These are phyloP conservation scores for Simplicillium sp. DNA, from an alignment of 2,329 filamentous ascomycete species.

Conservation along the genomic window DNA sequence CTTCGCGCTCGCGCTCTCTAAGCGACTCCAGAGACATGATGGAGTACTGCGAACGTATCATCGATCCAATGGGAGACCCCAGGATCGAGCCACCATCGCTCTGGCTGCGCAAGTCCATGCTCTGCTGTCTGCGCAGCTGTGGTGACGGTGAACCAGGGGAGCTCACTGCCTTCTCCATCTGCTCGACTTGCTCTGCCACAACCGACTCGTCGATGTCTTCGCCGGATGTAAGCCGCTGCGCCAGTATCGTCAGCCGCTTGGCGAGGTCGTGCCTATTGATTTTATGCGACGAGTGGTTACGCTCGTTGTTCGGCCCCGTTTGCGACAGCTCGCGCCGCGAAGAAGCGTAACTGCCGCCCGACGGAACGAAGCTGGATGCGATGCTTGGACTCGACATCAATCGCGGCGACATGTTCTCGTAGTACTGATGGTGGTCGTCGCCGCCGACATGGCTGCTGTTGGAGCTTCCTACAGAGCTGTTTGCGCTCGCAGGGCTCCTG, in stretches of 20 bases:
- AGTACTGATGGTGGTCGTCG: background rate
- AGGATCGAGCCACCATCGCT: conserved; percentile 19
- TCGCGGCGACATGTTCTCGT: background rate
- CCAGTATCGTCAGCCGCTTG: conserved; percentile 26
- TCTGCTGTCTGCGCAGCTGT: conserved; percentile 6
- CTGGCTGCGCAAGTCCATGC: conserved; percentile 16
- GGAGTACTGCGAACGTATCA: conserved; percentile 28
- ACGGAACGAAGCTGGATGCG: conserved; percentile 5
- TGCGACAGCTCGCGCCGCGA: conserved; percentile 4
- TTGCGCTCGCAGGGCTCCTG: too few species aligned
- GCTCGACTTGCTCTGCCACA: conserved; percentile 25
- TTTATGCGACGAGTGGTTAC: background rate
- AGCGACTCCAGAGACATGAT: conserved; percentile 26
- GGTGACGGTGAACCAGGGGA: background rate
- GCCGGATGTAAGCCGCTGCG: conserved; percentile 24
- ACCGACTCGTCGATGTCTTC: conserved; percentile 24
- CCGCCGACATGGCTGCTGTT: conserved; percentile 1
- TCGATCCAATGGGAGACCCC: conserved; percentile 23
- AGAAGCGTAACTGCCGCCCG: conserved; percentile 5
- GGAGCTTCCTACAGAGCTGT: conserved; percentile 1
- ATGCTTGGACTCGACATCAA: conserved; percentile 7
- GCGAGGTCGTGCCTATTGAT: conserved; percentile 33
- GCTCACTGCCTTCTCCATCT: conserved; percentile 20
- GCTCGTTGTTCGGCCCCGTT: conserved; percentile 1
- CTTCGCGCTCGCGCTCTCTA: conserved; percentile 12